Percentiles rank a stretch among this genome's conserved stretches.
phyloP scores from a whole-genome alignment of 352 stramenopile genomes.

The Phytophthora cactorum region DNA sequence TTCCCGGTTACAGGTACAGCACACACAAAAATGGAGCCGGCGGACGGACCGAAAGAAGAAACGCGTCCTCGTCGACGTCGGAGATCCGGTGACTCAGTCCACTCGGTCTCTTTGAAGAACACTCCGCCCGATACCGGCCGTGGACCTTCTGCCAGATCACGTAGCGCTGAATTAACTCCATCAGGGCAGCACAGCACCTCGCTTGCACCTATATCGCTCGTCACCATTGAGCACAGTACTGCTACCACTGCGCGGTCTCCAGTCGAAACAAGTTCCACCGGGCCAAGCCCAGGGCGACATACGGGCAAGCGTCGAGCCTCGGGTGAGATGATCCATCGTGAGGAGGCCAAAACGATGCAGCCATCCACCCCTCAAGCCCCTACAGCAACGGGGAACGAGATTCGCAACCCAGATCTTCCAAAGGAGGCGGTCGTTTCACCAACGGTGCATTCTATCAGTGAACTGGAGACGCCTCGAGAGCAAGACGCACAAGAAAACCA shows the following conservation, averaged over 20 bases:
- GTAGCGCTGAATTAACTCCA: conserved; percentile 14
- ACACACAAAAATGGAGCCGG: conserved; percentile 8
- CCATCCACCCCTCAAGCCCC: neutral
- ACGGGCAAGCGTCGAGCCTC: conserved; percentile 32
- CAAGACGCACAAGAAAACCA: conserved; percentile 6
- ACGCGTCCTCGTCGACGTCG: conserved; percentile 17
- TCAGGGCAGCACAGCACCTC: conserved; percentile 12
- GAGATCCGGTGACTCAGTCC: conserved; percentile 13
- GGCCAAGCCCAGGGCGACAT: conserved; percentile 10
- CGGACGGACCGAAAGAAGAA: conserved; percentile 18
- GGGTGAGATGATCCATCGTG: conserved; percentile 27
- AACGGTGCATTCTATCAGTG: neutral
- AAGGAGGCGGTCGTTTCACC: conserved; percentile 24
- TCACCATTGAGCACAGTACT: neutral
- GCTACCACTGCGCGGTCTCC: neutral
- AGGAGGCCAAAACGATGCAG: conserved; percentile 19
- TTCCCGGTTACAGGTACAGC: neutral
- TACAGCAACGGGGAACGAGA: conserved; percentile 14
- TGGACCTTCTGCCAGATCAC: conserved; percentile 30
- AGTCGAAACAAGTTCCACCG: conserved; percentile 1
- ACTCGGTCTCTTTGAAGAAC: conserved; percentile 5
- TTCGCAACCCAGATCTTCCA: conserved; percentile 25
- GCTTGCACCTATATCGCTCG: conserved; percentile 8
- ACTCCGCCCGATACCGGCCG: conserved; percentile 5
- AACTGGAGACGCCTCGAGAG: neutral